Percentiles rank a stretch among this genome's conserved stretches.
phyloP scores from a whole-genome alignment of 345 rosid species.

The Geranium brycei region DNA sequence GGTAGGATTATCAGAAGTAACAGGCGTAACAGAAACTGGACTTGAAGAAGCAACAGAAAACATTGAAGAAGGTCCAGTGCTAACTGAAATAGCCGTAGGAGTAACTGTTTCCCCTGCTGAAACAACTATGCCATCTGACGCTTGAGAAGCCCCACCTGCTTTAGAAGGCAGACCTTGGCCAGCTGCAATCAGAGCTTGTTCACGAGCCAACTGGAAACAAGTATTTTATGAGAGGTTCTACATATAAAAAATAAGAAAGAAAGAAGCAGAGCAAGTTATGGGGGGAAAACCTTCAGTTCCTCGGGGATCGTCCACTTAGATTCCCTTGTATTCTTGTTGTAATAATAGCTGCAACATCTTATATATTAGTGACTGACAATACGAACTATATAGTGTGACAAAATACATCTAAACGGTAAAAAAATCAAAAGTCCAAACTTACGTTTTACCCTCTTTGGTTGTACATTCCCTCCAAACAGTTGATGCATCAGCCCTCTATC shows the following conservation, averaged over 20 bases:
- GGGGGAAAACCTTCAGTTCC: constrained; percentile 60
- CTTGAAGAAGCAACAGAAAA: constrained; percentile 38
- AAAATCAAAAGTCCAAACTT: constrained; percentile 11
- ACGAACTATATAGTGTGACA: not conserved
- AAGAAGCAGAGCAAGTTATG: constrained; percentile 3
- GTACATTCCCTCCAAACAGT: constrained; percentile 99
- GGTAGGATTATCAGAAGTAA: constrained; percentile 26
- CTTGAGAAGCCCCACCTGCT: constrained; percentile 32
- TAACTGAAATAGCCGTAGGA: constrained; percentile 25
- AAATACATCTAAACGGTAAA: not conserved
- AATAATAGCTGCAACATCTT: constrained; percentile 53
- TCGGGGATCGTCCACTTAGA: constrained; percentile 97
- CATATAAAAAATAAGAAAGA: constrained; percentile 6
- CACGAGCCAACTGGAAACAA: constrained; percentile 77
- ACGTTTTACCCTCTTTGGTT: constrained; percentile 82
- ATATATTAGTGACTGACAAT: constrained; percentile 7
- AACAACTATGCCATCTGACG: constrained; percentile 25
- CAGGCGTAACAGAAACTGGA: constrained; percentile 42
- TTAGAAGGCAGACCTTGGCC: constrained; percentile 31
- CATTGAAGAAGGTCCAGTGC: constrained; percentile 23
- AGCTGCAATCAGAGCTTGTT: constrained; percentile 55
- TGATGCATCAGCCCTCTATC: constrained; percentile 94
- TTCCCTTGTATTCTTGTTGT: constrained; percentile 83
- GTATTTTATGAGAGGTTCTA: constrained; percentile 15
- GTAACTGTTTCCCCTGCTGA: constrained; percentile 31